phyloP scores from a whole-genome alignment of 1,284 basidiomycete species.

The Amylostereum areolatum region DNA sequence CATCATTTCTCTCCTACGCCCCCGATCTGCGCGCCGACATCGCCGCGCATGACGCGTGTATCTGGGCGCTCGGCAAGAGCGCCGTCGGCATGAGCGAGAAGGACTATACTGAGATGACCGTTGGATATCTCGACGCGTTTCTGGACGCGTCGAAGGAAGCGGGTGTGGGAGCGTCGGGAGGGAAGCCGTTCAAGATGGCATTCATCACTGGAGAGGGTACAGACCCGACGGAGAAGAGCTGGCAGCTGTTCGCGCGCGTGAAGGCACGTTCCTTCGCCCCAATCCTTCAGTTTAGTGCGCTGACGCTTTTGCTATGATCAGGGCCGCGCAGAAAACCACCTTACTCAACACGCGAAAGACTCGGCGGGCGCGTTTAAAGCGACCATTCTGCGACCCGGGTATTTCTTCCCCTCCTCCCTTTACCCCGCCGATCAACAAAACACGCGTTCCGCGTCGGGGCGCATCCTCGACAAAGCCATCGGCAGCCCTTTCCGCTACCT shows the following conservation, averaged over 20 bases:
- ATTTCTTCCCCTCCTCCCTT: slow-evolving; percentile 24
- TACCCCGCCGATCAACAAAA: slow-evolving; percentile 23
- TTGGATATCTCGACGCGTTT: slow-evolving; percentile 26
- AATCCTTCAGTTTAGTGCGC: neutral
- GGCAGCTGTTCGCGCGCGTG: slow-evolving; percentile 25
- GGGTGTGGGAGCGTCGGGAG: slow-evolving; percentile 16
- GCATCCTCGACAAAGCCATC: slow-evolving; percentile 13
- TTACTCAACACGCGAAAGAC: slow-evolving; percentile 7
- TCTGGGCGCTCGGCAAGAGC: slow-evolving; percentile 32
- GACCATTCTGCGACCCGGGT: slow-evolving; percentile 23
- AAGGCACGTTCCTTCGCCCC: slow-evolving; percentile 19
- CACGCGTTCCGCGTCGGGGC: slow-evolving; percentile 16
- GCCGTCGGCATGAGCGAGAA: slow-evolving; percentile 25
- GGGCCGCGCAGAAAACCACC: slow-evolving; percentile 22
- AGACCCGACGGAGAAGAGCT: slow-evolving; percentile 21
- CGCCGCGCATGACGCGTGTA: slow-evolving; percentile 28
- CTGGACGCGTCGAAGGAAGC: slow-evolving; percentile 24
- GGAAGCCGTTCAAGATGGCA: slow-evolving; percentile 24
- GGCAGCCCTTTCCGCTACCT: neutral
- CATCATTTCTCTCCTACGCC: no score
- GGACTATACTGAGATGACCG: slow-evolving; percentile 30
- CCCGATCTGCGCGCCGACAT: slow-evolving; percentile 24
- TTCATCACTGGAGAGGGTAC: slow-evolving; percentile 25
- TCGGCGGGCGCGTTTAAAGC: slow-evolving; percentile 13
- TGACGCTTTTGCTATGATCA: slow-evolving; percentile 7